phyloP scores from a whole-genome alignment of 164 flowering plant species.

The Stephania cephalantha region DNA sequence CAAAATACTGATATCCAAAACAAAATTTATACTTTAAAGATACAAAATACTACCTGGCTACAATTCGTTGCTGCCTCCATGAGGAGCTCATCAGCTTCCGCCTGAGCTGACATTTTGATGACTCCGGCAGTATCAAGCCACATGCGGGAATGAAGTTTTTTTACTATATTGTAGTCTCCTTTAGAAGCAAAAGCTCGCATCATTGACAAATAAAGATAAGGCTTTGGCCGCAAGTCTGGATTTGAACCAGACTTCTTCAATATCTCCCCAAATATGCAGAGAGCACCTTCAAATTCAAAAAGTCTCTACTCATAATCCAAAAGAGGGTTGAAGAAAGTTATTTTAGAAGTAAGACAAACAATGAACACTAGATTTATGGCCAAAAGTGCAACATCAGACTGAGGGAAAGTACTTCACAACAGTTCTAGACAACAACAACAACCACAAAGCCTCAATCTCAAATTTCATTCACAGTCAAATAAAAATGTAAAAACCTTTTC shows the following conservation, averaged over 20 bases:
- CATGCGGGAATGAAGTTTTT: conserved; percentile 43
- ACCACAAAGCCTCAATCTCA: no score
- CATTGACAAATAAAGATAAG: conserved; percentile 66
- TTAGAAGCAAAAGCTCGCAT: conserved; percentile 58
- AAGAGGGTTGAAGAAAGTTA: neutral
- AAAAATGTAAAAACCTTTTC: neutral
- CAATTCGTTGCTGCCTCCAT: conserved; percentile 67
- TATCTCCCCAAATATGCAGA: conserved; percentile 66
- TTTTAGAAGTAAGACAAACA: neutral
- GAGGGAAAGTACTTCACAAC: neutral
- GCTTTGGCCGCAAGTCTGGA: conserved; percentile 51
- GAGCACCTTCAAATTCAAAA: conserved; percentile 38
- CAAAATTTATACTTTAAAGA: neutral
- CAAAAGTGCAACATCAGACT: neutral
- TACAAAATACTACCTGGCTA: conserved; percentile 47
- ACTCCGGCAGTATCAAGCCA: conserved; percentile 60
- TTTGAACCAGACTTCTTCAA: conserved; percentile 36
- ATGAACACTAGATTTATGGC: neutral
- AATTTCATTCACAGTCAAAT: no score
- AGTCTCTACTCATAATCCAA: neutral
- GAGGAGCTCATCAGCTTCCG: conserved; percentile 70
- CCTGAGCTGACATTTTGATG: conserved; percentile 38
- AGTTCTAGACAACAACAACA: no score
- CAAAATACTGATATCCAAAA: neutral
- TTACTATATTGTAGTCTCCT: conserved; percentile 54